Evolutionary conservation across 1,284 basidiomycete species (phyloP).

Genomic region (Trametes versicolor): DNA sequence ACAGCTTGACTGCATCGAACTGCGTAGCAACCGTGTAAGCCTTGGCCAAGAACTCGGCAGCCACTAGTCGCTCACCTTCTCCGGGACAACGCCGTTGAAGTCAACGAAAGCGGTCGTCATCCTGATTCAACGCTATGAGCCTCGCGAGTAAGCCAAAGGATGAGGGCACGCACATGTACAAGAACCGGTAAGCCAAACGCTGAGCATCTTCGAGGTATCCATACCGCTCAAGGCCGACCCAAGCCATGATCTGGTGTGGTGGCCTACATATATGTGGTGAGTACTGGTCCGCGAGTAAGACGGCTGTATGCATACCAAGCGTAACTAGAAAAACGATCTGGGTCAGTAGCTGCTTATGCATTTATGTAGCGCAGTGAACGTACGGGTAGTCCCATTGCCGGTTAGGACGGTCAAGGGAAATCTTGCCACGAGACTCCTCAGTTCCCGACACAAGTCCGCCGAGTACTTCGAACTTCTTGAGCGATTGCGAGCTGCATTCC

Average conservation of each 20-base stretch:
- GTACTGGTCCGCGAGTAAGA: conserved; percentile 14
- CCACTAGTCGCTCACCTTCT: conserved; percentile 70
- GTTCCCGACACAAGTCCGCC: conserved; percentile 98
- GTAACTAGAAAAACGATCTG: conserved; percentile 53
- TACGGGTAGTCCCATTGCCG: conserved; percentile 97
- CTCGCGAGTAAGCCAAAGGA: background rate
- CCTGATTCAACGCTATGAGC: conserved; percentile 51
- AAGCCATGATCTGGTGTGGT: conserved; percentile 96
- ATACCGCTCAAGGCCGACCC: conserved; percentile 97
- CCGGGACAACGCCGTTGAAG: conserved; percentile 97
- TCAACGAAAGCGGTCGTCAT: conserved; percentile 94
- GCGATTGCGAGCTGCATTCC: conserved; percentile 71
- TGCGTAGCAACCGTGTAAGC: conserved; percentile 39
- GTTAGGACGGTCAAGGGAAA: conserved; percentile 96
- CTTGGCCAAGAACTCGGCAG: background rate
- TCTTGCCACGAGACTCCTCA: conserved; percentile 95
- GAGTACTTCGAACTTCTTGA: conserved; percentile 96
- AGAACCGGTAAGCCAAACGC: conserved; percentile 93
- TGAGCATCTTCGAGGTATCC: conserved; percentile 95
- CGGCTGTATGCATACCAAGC: conserved; percentile 59
- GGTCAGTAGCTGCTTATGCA: conserved; percentile 15
- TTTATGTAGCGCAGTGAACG: conserved; percentile 45
- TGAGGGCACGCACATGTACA: conserved; percentile 83
- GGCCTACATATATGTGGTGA: conserved; percentile 69
- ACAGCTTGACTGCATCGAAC: conserved; percentile 96